phyloP scores from a whole-genome alignment of 768 basidiomycete species.

The Amanita rimosa region DNA sequence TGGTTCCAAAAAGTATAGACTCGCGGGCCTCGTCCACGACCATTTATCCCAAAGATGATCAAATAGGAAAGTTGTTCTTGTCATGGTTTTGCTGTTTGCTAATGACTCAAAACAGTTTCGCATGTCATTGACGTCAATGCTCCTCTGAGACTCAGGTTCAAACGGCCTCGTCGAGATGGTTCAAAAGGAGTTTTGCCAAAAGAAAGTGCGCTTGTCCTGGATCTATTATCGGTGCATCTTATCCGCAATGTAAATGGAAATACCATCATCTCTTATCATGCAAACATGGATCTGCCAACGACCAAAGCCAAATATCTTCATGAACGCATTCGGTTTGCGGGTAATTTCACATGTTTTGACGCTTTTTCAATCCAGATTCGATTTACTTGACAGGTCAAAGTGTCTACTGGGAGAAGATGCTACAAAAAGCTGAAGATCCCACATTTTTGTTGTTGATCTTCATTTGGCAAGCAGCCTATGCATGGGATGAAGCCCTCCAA shows the following conservation, averaged over 20 bases:
- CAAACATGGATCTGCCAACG: conserved; percentile 23
- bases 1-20: conserved; percentile 8
- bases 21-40: conserved; percentile 8
- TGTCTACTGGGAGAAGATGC: conserved; percentile 36
- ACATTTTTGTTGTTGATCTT: conserved; percentile 43
- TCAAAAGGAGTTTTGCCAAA: conserved; percentile 9
- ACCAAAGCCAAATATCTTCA: conserved; percentile 32
- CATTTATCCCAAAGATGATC: conserved; percentile 3
- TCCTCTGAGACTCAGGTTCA: conserved; percentile 15
- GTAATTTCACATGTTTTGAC: conserved; percentile 10
- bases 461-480: conserved; percentile 51
- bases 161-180: background rate
- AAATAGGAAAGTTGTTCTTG: background rate
- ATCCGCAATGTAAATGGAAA: conserved; percentile 31
- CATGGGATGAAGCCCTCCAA: conserved; percentile 52
- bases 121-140: conserved; percentile 27
- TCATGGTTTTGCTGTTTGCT: background rate
- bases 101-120: background rate
- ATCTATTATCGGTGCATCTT: conserved; percentile 37
- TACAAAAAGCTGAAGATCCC: conserved; percentile 33
- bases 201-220: conserved; percentile 26
- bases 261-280: conserved; percentile 42
- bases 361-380: background rate
- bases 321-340: conserved; percentile 36
- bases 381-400: conserved; percentile 20